A percentile compares a stretch with the other conserved stretches of the same genome.
These are phyloP conservation scores for Debaryomyces udenii DNA, from an alignment of 1,139 yeast genomes.

Conservation along the genomic window DNA sequence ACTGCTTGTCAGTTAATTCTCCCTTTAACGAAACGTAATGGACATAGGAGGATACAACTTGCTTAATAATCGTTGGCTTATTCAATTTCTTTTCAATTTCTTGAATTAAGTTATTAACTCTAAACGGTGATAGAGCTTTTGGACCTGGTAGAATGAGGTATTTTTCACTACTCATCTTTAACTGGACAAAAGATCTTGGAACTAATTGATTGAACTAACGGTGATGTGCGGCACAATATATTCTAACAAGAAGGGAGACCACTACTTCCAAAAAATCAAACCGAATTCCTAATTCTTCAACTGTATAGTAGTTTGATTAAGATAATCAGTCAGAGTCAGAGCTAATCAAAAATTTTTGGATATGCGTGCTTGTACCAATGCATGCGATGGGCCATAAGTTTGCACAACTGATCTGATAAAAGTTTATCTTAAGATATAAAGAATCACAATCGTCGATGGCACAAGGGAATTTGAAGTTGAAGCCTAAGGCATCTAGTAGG, in stretches of 20 bases:
- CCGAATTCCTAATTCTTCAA: too few species aligned
- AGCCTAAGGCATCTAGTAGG: constrained; percentile 50
- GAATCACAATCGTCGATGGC: constrained; percentile 58
- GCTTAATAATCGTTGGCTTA: constrained; percentile 61
- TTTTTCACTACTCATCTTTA: constrained; percentile 16
- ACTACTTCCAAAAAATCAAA: too few species aligned
- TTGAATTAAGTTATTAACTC: constrained; percentile 71
- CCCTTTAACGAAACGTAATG: constrained; percentile 73
- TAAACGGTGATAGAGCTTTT: constrained; percentile 82
- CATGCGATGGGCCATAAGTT: constrained; percentile 10
- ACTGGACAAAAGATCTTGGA: constrained; percentile 6
- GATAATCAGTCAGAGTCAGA: too few species aligned
- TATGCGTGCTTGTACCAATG: constrained; percentile 4
- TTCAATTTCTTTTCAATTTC: constrained; percentile 73
- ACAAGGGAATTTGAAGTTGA: constrained; percentile 56
- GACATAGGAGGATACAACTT: constrained; percentile 72
- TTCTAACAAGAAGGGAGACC: too few species aligned
- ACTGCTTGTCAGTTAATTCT: constrained; percentile 37
- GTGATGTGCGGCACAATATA: not conserved
- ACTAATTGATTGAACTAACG: constrained; percentile 1
- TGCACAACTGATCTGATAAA: not conserved
- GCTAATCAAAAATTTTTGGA: constrained; percentile 1
- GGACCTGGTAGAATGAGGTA: constrained; percentile 83
- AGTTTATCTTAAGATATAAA: not conserved
- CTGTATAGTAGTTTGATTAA: not conserved